Percentiles rank a stretch among this genome's conserved stretches.
These are phyloP conservation scores for Styphnolobium japonicum DNA, from an alignment of 306 rosid species.

Conservation along the genomic window DNA sequence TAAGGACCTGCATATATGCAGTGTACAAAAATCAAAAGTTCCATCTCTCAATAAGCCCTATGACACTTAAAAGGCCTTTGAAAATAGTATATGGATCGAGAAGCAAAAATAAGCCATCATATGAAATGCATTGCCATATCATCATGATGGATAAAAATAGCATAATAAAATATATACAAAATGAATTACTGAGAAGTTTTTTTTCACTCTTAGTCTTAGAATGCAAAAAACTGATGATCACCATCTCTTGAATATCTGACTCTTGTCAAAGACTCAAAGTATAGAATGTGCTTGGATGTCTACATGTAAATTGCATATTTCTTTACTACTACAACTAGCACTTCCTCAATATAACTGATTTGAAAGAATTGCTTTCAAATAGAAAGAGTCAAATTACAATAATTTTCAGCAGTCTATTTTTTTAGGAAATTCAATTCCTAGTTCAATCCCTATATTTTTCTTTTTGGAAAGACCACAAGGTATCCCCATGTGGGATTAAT, in stretches of 20 bases:
- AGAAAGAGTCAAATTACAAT: not conserved
- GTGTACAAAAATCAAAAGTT: not conserved
- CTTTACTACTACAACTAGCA: not conserved
- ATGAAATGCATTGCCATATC: not conserved
- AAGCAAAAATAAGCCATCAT: conserved; percentile 4
- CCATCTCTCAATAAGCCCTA: not conserved
- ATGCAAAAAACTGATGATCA: not conserved
- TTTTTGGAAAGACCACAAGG: too few relatives aligned
- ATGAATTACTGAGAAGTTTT: not conserved
- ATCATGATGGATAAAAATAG: conserved; percentile 9
- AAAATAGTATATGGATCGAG: not conserved
- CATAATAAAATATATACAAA: conserved; percentile 6
- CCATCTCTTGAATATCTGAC: not conserved
- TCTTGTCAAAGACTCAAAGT: not conserved
- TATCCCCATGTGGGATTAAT: too few relatives aligned
- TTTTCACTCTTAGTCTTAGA: not conserved
- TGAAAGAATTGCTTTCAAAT: not conserved
- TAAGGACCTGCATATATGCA: conserved; percentile 59
- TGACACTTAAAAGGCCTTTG: not conserved
- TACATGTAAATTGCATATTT: not conserved
- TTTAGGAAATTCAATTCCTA: not conserved
- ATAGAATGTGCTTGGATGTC: not conserved
- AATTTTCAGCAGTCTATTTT: not conserved
- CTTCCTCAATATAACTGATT: not conserved
- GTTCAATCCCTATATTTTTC: not conserved